Evolutionary conservation across 2,329 filamentous ascomycete species (phyloP), one percentile per base, ranked within the genome.

Genomic region (Ilyonectria robusta): DNA sequence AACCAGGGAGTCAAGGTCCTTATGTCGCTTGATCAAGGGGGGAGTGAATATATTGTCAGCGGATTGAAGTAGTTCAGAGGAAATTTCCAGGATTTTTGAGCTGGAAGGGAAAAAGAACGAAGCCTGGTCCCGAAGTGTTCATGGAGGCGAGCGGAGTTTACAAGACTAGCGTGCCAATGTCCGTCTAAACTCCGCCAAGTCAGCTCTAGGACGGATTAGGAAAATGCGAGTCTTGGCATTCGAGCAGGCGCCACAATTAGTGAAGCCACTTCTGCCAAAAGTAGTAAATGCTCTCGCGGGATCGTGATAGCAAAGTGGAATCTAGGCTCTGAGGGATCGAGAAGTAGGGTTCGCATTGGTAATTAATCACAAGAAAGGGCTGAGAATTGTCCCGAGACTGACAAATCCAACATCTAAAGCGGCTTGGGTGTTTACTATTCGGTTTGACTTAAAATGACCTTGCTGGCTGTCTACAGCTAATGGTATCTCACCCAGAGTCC

Each of bases 231-330:
- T 33, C 31, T 33, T 33, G 31, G 31, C 31, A 33, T 33, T 33
- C 31, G 31, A 33, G 31, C 31, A 33, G 19, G 40, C 50, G 50
- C 29, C 50, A 53, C n/a, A 35, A 35, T 35, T 35, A 26, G 10
- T 35, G 31, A 35, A 53, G 50, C 50, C 50, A 35, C 50, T 53
- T 53, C n/a, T n/a, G 8, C 50, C 50, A 3, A 53, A 53, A 53
- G 50, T 35, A 53, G 50, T 11, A 35, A 53, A 53, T 21, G 50
- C 31, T 37, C 29, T 10, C 17, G 21, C 8, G 17, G 8, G 47
- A 33, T 19, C 10, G 40, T 33, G 46, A 21, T 9, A 2, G 1
- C 48, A 53, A 15, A 15, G 26, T 44, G 58, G 23, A 31, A 53
- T 3, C 29, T 9, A 13, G 46, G 23, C 46, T 15, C 15, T 2